A percentile compares a stretch with the other conserved stretches of the same genome.
Conservation (phyloP, 352 stramenopile species). For the Globisporangium polare region DNA sequence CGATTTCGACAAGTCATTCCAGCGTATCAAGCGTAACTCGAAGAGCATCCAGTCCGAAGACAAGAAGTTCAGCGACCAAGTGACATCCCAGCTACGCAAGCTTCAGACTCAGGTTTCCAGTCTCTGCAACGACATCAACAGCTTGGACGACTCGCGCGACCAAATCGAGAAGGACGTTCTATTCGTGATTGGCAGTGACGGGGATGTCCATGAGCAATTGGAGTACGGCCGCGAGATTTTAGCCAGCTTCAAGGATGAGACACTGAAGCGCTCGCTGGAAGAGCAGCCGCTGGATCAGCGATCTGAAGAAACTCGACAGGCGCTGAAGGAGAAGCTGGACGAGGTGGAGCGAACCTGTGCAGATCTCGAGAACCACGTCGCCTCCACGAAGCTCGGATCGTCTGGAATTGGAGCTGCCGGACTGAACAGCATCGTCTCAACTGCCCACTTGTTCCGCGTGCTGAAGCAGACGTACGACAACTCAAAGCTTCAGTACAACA, state of each 20-base stretch:
- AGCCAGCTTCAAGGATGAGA: constrained; percentile 63
- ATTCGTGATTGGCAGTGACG: constrained; percentile 75
- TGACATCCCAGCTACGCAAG: constrained; percentile 25
- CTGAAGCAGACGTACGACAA: constrained; percentile 75
- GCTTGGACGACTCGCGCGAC: constrained; percentile 49
- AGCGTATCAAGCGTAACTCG: constrained; percentile 40
- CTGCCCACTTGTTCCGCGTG: constrained; percentile 56
- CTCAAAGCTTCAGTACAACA: constrained; percentile 75
- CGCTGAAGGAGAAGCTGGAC: constrained; percentile 41
- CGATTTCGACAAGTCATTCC: constrained; percentile 60
- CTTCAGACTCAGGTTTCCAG: constrained; percentile 32
- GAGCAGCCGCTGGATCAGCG: constrained; percentile 65
- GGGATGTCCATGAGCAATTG: constrained; percentile 71
- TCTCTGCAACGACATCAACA: constrained; percentile 51
- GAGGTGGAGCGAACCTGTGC: constrained; percentile 49
- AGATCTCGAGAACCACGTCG: constrained; percentile 48
- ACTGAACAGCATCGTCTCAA: constrained; percentile 21
- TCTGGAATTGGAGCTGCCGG: constrained; percentile 8
- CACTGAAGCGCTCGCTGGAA: constrained; percentile 54
- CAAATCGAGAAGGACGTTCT: constrained; percentile 67
- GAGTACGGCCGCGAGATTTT: constrained; percentile 69
- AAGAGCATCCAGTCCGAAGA: constrained; percentile 39
- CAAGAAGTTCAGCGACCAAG: constrained; percentile 18
- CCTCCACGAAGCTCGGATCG: constrained; percentile 27
- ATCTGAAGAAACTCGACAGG: constrained; percentile 49